A percentile compares a stretch with the other conserved stretches of the same genome.
These are phyloP conservation scores for Moelleriella libera DNA, from an alignment of 2,329 filamentous ascomycete genomes.

Conservation along the genomic window DNA sequence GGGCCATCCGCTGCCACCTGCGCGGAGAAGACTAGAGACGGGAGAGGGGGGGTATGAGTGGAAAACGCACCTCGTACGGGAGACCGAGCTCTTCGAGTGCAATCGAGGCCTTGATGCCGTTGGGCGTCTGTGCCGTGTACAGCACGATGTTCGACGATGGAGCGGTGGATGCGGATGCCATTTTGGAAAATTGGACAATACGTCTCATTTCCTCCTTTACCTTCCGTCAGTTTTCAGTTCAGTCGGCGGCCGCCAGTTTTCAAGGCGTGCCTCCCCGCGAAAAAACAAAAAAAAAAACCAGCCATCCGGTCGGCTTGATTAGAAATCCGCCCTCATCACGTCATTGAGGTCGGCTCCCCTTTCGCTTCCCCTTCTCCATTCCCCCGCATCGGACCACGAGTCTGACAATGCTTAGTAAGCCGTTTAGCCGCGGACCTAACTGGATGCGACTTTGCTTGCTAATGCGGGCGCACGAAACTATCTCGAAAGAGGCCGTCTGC, in stretches of 20 bases:
- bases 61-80: constrained; percentile 50
- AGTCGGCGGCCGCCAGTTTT: not conserved
- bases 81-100: constrained; percentile 73
- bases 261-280: not conserved
- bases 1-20: constrained; percentile 2
- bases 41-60: not conserved
- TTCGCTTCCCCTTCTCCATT: no score
- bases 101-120: constrained; percentile 83
- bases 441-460: no score
- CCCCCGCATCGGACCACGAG: no score
- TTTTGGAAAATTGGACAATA: not conserved
- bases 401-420: no score
- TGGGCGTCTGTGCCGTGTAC: constrained; percentile 73
- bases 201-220: no score
- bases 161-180: no score
- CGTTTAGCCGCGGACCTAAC: no score
- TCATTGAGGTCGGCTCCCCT: no score
- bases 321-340: not conserved
- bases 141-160: constrained; percentile 52
- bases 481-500: no score
- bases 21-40: no score
- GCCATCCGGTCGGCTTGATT: not conserved
- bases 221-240: not conserved
- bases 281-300: no score
- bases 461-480: no score